Conservation (phyloP, 768 basidiomycete genomes). For the Russula compacta region DNA sequence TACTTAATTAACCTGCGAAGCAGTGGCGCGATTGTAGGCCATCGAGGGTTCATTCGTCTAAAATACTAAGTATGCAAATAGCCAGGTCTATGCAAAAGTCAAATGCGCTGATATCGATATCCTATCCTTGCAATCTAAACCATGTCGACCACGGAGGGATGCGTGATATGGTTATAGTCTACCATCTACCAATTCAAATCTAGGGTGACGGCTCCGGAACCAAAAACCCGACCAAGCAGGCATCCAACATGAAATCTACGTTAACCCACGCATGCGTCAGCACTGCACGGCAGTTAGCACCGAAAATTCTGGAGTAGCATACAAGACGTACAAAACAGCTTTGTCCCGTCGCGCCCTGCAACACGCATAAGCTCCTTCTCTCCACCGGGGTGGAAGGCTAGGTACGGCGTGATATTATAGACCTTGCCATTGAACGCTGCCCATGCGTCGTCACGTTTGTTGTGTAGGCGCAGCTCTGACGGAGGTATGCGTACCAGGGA, state of each 20-base stretch:
- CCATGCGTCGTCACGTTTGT: slow-evolving; percentile 86
- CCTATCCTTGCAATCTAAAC: neutral
- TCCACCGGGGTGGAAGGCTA: slow-evolving; percentile 90
- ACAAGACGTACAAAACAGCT: slow-evolving; percentile 71
- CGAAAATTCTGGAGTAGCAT: neutral
- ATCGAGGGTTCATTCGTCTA: neutral
- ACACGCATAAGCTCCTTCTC: slow-evolving; percentile 91
- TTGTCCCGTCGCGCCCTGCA: slow-evolving; percentile 91
- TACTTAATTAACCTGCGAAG: too few species aligned
- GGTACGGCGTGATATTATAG: slow-evolving; percentile 91
- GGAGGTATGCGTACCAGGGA: slow-evolving; percentile 58
- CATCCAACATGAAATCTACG: slow-evolving; percentile 90
- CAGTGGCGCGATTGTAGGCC: neutral
- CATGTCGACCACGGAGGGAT: too few species aligned
- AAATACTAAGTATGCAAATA: neutral
- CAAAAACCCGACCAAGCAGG: slow-evolving; percentile 86
- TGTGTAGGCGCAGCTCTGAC: slow-evolving; percentile 71
- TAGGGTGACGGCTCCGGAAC: slow-evolving; percentile 51
- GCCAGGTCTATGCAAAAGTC: neutral
- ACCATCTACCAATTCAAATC: neutral
- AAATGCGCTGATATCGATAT: neutral
- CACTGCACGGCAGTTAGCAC: slow-evolving; percentile 37
- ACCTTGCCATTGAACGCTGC: slow-evolving; percentile 86
- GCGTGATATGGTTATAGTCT: neutral
- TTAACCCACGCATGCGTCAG: slow-evolving; percentile 96